Percentiles rank a stretch among this genome's conserved stretches.
Evolutionary conservation across 2,329 filamentous ascomycete genomes (phyloP).

Genomic region (Stagonosporopsis tanaceti): DNA sequence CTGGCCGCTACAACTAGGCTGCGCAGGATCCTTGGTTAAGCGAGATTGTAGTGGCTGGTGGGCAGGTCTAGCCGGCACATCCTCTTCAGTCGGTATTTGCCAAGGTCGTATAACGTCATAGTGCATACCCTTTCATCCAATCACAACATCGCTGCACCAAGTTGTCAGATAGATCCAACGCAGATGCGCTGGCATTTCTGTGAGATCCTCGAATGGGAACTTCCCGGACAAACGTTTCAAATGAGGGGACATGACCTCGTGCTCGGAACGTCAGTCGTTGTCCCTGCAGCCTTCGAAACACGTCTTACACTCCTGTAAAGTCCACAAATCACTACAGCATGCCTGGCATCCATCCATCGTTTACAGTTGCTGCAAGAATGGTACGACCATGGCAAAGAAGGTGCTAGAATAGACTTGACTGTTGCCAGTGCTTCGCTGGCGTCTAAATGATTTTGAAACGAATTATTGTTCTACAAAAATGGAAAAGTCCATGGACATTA

Average conservation of each 20-base stretch:
- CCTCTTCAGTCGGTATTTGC: slow-evolving; percentile 11
- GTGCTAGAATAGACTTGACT: neutral
- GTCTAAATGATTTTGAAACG: slow-evolving; percentile 1
- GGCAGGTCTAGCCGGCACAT: slow-evolving; percentile 28
- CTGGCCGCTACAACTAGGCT: slow-evolving; percentile 13
- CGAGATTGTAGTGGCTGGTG: slow-evolving; percentile 30
- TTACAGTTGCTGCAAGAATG: slow-evolving; percentile 9
- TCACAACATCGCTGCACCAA: slow-evolving; percentile 26
- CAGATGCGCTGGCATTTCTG: slow-evolving; percentile 30
- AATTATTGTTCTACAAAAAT: neutral
- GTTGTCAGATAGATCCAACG: neutral
- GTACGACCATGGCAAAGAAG: slow-evolving; percentile 1
- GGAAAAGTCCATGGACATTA: neutral
- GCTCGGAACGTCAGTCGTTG: slow-evolving; percentile 8
- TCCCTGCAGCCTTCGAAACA: slow-evolving; percentile 23
- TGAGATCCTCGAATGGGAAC: slow-evolving; percentile 19
- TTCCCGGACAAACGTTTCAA: slow-evolving; percentile 14
- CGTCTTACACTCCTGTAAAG: slow-evolving; percentile 12
- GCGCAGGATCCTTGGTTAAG: slow-evolving; percentile 24
- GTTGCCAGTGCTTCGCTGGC: slow-evolving; percentile 1
- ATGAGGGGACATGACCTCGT: slow-evolving; percentile 6
- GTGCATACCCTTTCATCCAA: slow-evolving; percentile 25
- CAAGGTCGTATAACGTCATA: slow-evolving; percentile 27
- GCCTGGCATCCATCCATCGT: neutral
- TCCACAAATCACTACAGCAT: neutral